Conservation (phyloP, 73 alveolate species). For the Symbiodinium natans region DNA sequence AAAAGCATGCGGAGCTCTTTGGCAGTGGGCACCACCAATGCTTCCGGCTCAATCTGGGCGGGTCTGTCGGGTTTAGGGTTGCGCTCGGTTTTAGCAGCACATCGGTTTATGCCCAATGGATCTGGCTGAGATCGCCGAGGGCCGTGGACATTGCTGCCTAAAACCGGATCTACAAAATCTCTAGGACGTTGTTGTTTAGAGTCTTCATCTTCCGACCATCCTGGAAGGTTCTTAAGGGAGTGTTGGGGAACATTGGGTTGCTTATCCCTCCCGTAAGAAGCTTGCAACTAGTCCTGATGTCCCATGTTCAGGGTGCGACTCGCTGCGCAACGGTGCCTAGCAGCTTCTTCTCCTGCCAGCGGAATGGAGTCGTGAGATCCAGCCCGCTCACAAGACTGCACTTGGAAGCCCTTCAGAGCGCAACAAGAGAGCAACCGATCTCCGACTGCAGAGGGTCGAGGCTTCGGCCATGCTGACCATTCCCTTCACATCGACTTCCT, state of each 20-base stretch:
- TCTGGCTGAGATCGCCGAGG: background rate
- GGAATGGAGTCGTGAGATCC: no score
- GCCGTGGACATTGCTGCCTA: no score
- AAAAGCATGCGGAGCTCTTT: slow-evolving; percentile 86
- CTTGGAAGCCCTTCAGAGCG: no score
- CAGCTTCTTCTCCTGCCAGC: background rate
- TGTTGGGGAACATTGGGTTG: no score
- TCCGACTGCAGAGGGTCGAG: no score
- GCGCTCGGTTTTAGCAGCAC: background rate
- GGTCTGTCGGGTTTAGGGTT: no score
- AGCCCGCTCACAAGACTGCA: no score
- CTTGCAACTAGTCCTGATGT: no score
- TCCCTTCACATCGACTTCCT: background rate
- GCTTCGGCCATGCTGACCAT: background rate
- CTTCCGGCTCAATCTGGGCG: slow-evolving; percentile 64
- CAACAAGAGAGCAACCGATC: no score
- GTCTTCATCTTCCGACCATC: background rate
- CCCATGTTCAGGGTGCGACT: background rate
- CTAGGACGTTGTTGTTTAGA: background rate
- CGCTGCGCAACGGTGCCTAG: slow-evolving; percentile 7
- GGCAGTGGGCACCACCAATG: slow-evolving; percentile 88
- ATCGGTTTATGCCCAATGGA: background rate
- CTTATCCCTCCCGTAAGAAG: no score
- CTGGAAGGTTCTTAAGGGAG: background rate
- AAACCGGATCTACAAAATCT: no score